A percentile compares a stretch with the other conserved stretches of the same genome.
Evolutionary conservation across 2,329 filamentous ascomycete species (phyloP).

Genomic region (Arthroderma sp.): DNA sequence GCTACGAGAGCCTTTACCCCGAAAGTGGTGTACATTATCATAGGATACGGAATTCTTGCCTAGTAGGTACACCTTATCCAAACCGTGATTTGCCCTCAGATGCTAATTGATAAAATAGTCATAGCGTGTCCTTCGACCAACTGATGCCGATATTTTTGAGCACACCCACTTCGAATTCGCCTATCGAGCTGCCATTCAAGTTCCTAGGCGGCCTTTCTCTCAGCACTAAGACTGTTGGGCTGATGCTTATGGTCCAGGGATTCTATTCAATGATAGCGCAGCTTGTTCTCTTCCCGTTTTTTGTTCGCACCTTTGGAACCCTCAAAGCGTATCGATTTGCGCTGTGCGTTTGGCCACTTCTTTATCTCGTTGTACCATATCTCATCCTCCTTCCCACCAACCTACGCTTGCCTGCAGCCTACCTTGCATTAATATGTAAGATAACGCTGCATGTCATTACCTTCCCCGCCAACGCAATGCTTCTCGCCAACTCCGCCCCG

Average conservation of each 20-base stretch:
- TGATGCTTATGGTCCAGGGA: constrained; percentile 80
- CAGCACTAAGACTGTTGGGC: constrained; percentile 68
- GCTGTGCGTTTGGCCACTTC: constrained; percentile 67
- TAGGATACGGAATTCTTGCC: constrained; percentile 81
- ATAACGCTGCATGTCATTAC: constrained; percentile 84
- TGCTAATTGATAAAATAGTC: constrained; percentile 41
- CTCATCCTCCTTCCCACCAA: constrained; percentile 65
- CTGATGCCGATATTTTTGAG: constrained; percentile 86
- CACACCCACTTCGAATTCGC: constrained; percentile 41
- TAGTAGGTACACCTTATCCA: constrained; percentile 67
- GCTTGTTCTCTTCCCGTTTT: constrained; percentile 66
- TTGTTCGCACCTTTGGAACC: constrained; percentile 62
- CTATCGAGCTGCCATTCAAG: constrained; percentile 62
- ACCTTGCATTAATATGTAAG: constrained; percentile 71
- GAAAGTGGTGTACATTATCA: constrained; percentile 74
- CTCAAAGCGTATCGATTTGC: constrained; percentile 71
- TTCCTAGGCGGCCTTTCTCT: constrained; percentile 80
- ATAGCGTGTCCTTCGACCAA: constrained; percentile 94
- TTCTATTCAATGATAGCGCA: constrained; percentile 80
- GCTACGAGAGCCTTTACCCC: constrained; percentile 59
- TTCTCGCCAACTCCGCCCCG: constrained; percentile 77
- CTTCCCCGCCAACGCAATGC: constrained; percentile 79
- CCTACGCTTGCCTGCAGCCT: constrained; percentile 61
- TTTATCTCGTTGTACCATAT: constrained; percentile 83
- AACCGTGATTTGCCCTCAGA: too few relatives aligned